Percentiles rank a stretch among this genome's conserved stretches.
These are phyloP conservation scores for Ceratocystis albifundus DNA, from an alignment of 2,329 filamentous ascomycete genomes.

Conservation along the genomic window DNA sequence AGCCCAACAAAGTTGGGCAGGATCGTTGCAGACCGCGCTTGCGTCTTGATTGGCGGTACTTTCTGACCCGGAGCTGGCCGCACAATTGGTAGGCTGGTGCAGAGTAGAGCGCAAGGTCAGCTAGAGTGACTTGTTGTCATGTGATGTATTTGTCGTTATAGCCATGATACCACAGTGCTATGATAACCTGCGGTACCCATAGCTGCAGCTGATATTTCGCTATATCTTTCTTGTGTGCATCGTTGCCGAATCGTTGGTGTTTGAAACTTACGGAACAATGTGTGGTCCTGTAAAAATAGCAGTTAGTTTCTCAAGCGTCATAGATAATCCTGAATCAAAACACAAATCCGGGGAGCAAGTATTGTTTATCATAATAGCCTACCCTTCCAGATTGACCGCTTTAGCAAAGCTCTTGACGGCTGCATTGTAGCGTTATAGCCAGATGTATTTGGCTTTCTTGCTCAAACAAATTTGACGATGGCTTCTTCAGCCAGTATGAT, in stretches of 20 bases:
- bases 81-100: constrained; percentile 50
- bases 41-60: constrained; percentile 65
- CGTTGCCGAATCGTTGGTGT: neutral
- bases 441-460: neutral
- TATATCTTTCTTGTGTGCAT: neutral
- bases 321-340: neutral
- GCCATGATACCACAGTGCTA: neutral
- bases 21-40: constrained; percentile 79
- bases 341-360: neutral
- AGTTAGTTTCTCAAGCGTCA: constrained; percentile 25
- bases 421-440: constrained; percentile 41
- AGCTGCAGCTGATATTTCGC: neutral
- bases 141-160: neutral
- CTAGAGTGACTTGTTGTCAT: neutral
- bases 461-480: neutral
- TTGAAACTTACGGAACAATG: constrained; percentile 40
- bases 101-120: neutral
- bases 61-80: constrained; percentile 49
- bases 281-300: constrained; percentile 35
- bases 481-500: neutral
- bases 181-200: constrained; percentile 21
- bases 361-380: constrained; percentile 25
- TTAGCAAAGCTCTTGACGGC: constrained; percentile 54
- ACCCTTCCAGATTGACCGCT: constrained; percentile 87
- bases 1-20: constrained; percentile 85